These are phyloP conservation scores for Microcera coccophila DNA, from an alignment of 2,329 filamentous ascomycete species.

Conservation along the genomic window DNA sequence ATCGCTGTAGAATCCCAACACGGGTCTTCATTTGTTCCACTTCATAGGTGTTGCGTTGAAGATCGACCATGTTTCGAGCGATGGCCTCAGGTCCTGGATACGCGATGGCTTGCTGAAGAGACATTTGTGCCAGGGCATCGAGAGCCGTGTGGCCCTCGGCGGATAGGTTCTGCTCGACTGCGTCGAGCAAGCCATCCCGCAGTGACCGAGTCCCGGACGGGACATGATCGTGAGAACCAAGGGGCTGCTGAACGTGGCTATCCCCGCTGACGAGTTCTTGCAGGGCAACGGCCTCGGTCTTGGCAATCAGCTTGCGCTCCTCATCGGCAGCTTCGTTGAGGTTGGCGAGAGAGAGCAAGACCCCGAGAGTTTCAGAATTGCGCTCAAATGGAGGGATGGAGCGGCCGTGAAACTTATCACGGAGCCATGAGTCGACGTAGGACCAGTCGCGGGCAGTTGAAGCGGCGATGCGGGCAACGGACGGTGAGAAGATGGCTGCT, in stretches of 20 bases:
- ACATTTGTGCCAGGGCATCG: slow-evolving; percentile 52
- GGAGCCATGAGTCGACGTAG: slow-evolving; percentile 80
- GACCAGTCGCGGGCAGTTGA: slow-evolving; percentile 88
- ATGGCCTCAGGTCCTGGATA: slow-evolving; percentile 48
- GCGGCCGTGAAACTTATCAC: slow-evolving; percentile 61
- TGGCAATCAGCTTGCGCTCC: slow-evolving; percentile 54
- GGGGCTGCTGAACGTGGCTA: slow-evolving; percentile 21
- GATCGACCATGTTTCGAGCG: slow-evolving; percentile 49
- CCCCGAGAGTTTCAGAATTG: slow-evolving; percentile 76
- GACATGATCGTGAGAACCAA: slow-evolving; percentile 14
- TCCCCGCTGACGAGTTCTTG: slow-evolving; percentile 41
- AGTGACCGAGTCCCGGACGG: slow-evolving; percentile 14
- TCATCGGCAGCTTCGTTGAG: slow-evolving; percentile 77
- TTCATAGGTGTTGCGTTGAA: slow-evolving; percentile 52
- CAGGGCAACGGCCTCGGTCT: slow-evolving; percentile 58
- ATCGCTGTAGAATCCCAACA: slow-evolving; percentile 52
- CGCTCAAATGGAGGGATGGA: slow-evolving; percentile 74
- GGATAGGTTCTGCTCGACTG: slow-evolving; percentile 52
- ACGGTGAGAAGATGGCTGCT: slow-evolving; percentile 65
- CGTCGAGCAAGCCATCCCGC: slow-evolving; percentile 45
- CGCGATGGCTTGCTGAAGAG: slow-evolving; percentile 48
- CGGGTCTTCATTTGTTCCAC: slow-evolving; percentile 54
- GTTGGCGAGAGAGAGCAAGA: slow-evolving; percentile 67
- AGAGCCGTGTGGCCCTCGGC: slow-evolving; percentile 54
- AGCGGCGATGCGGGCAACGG: slow-evolving; percentile 68